Base-by-base conservation (phyloP, 2,329 filamentous ascomycete species). In the Phaeophleospora eucalypticola region DNA sequence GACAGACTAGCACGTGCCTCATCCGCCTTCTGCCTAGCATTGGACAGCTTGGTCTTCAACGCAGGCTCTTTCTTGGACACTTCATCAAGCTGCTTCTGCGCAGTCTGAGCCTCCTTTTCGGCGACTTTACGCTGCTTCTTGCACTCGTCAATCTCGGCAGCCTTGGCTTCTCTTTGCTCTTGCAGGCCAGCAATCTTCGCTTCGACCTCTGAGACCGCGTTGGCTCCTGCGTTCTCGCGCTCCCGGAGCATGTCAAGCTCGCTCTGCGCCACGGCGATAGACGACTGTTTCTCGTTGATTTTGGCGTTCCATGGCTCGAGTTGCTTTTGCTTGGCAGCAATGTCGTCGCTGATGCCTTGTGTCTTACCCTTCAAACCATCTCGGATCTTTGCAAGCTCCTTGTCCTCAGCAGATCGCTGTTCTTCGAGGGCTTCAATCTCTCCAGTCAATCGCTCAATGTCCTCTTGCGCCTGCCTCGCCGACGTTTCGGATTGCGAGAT, bases 251-350 rank as follows among this genome's bases (percentile, higher is more conserved):
- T 97, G 49, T 89, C 85, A 57, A 97, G 80, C 67, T 98, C 91
- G 67, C 89, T 95, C 65, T 95, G 87, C 1, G 93, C 89, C 9
- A 98, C 90, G 3, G 91, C 91, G 57, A 96, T 94, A 3, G 87
- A 83, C 0, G 90, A 96, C 63, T 93, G 86, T 67, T 95, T 97
- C 64, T 95, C 86, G 67, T 93, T 96, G 71, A 98, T 91, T 70
- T 93, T 97, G 56, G 89, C 89, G 58, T 86, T 90, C 93, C 93
- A 98, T 0, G 93, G 93, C 69, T 97, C 91, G 9, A 98, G 76
- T 1, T 88, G 85, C 69, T 94, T 96, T 63, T 98, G 93, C 70
- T 95, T 96, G 3, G 77, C 78, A 0, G 89, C 83, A 58, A 98
- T 97, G 62, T 96, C 79, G 58, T 98, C 89, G 0, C 91, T 97